Conservation (phyloP, 306 rosid genomes). For the Adenanthera pavonina region DNA sequence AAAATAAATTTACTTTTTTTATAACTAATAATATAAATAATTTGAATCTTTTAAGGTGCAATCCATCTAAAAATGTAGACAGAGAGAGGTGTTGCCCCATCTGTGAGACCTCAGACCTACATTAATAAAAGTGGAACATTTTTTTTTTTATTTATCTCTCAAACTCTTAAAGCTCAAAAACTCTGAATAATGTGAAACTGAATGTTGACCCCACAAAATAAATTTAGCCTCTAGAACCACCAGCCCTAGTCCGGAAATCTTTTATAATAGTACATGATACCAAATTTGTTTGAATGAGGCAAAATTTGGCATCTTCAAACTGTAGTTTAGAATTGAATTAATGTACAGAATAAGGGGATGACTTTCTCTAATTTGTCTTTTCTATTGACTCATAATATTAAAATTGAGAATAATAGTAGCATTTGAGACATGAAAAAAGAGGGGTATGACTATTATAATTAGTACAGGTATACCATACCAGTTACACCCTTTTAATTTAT, state of each 20-base stretch:
- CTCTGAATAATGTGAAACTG: conserved; percentile 40
- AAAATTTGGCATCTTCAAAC: neutral
- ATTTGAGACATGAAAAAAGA: conserved; percentile 19
- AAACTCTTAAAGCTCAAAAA: no score
- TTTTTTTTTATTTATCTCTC: no score
- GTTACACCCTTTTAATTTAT: conserved; percentile 40
- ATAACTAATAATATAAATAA: no score
- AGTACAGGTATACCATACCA: conserved; percentile 23
- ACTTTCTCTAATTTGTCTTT: neutral
- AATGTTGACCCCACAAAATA: conserved; percentile 57
- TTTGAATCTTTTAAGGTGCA: no score
- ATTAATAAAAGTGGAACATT: no score
- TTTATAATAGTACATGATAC: neutral
- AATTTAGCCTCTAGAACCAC: conserved; percentile 43
- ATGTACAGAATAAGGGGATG: conserved; percentile 9
- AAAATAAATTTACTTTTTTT: no score
- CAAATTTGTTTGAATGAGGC: neutral
- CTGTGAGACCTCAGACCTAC: no score
- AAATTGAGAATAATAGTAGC: neutral
- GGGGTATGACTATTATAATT: conserved; percentile 43
- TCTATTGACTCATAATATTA: neutral
- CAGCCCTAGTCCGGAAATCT: conserved; percentile 42
- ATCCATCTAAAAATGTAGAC: no score
- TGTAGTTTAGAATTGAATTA: neutral
- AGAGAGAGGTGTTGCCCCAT: no score